These are phyloP conservation scores for Amanita pallidorosea DNA, from an alignment of 768 basidiomycete genomes.

Conservation along the genomic window DNA sequence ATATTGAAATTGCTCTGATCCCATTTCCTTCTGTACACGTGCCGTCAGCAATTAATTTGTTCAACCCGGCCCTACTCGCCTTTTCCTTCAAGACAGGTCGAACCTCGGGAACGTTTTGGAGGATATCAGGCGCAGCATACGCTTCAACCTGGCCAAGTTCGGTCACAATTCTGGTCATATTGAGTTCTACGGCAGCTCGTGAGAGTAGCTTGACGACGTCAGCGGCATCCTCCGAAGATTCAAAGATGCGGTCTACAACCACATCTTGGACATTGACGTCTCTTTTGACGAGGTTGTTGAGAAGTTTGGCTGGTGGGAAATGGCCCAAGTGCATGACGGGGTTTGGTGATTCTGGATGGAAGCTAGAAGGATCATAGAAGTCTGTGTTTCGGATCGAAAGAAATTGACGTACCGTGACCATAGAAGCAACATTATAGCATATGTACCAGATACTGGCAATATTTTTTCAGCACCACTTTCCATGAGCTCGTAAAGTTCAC, in stretches of 20 bases:
- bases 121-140: slow-evolving; percentile 33
- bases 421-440: slow-evolving; percentile 56
- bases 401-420: slow-evolving; percentile 32
- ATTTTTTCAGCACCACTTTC: slow-evolving; percentile 36
- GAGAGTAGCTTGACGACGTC: slow-evolving; percentile 47
- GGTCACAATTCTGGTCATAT: slow-evolving; percentile 35
- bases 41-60: neutral
- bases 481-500: slow-evolving; percentile 48
- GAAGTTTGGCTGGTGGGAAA: slow-evolving; percentile 21
- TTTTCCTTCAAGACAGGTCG: slow-evolving; percentile 40
- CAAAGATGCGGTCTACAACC: slow-evolving; percentile 46
- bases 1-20: slow-evolving; percentile 8
- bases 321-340: slow-evolving; percentile 10
- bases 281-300: slow-evolving; percentile 35
- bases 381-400: neutral
- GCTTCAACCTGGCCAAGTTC: slow-evolving; percentile 48
- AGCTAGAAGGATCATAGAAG: slow-evolving; percentile 16
- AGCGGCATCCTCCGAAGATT: slow-evolving; percentile 43
- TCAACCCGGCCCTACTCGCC: slow-evolving; percentile 17
- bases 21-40: neutral
- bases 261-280: slow-evolving; percentile 40
- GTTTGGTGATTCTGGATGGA: slow-evolving; percentile 22
- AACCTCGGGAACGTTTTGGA: slow-evolving; percentile 48
- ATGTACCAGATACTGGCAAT: slow-evolving; percentile 45
- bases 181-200: slow-evolving; percentile 46